A percentile compares a stretch with the other conserved stretches of the same genome.
Conservation (phyloP, 192 early-diverging fungal species). For the Backusella mclennaniae region DNA sequence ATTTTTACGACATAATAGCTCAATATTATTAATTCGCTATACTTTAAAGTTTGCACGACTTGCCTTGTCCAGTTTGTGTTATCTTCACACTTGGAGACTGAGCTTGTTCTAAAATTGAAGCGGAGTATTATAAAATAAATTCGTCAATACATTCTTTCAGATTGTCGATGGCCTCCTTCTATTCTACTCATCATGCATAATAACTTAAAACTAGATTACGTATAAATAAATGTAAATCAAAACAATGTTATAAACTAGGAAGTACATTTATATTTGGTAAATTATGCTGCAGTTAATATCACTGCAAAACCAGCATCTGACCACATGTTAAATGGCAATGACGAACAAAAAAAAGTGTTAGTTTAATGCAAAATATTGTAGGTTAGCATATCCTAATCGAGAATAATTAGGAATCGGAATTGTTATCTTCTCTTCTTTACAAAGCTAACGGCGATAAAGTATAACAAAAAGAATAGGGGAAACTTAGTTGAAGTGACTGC, state of each 20-base stretch:
- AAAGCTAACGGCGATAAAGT: not conserved
- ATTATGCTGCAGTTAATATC: not conserved
- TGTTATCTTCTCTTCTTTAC: not conserved
- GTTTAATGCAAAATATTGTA: not conserved
- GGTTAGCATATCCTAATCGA: not conserved
- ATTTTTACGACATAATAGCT: not conserved
- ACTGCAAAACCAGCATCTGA: not conserved
- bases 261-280: not conserved
- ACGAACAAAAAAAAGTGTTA: not conserved
- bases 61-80: not conserved
- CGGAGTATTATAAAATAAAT: not conserved
- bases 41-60: not conserved
- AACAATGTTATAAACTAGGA: not conserved
- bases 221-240: not conserved
- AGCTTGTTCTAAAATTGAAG: not conserved
- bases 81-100: not conserved
- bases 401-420: constrained; percentile 1
- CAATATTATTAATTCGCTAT: not conserved
- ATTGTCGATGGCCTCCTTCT: not conserved
- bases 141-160: not conserved
- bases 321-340: not conserved
- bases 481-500: not conserved
- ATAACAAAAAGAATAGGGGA: not conserved
- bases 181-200: not conserved
- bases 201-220: not conserved